A percentile compares a stretch with the other conserved stretches of the same genome.
Conservation (phyloP, 2,329 filamentous ascomycete genomes). For the Didymella keratinophila region DNA sequence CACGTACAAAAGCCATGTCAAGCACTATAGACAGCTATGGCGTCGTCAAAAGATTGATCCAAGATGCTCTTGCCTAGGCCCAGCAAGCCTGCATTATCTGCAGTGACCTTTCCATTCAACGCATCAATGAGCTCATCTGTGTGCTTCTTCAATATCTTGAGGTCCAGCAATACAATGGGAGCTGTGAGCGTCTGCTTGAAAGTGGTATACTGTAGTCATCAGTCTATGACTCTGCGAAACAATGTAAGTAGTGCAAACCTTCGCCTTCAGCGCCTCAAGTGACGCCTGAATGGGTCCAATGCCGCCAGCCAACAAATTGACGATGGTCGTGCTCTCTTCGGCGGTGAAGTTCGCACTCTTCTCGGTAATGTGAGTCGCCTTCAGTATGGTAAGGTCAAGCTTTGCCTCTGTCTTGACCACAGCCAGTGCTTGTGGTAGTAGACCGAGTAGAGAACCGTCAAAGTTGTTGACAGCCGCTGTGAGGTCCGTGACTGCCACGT, state of each 20-base stretch:
- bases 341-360: slow-evolving; percentile 27
- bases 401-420: slow-evolving; percentile 29
- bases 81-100: slow-evolving; percentile 22
- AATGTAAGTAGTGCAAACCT: slow-evolving; percentile 17
- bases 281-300: slow-evolving; percentile 28
- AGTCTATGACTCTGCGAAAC: not conserved
- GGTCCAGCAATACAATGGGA: slow-evolving; percentile 31
- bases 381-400: slow-evolving; percentile 28
- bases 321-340: slow-evolving; percentile 27
- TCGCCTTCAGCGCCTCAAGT: slow-evolving; percentile 25
- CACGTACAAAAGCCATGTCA: not conserved
- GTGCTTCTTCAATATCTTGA: slow-evolving; percentile 34
- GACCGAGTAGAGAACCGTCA: slow-evolving; percentile 28
- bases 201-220: slow-evolving; percentile 24
- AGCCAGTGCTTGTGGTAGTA: slow-evolving; percentile 32
- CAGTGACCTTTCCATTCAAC: slow-evolving; percentile 27
- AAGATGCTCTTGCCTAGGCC: slow-evolving; percentile 22
- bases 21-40: slow-evolving; percentile 29
- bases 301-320: slow-evolving; percentile 21
- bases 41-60: slow-evolving; percentile 30
- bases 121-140: slow-evolving; percentile 31
- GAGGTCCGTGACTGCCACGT: slow-evolving; percentile 24
- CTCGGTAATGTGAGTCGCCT: slow-evolving; percentile 24
- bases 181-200: slow-evolving; percentile 35
- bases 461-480: slow-evolving; percentile 34